phyloP scores from a whole-genome alignment of 208 protist genomes.

The Leishmania aethiopica region DNA sequence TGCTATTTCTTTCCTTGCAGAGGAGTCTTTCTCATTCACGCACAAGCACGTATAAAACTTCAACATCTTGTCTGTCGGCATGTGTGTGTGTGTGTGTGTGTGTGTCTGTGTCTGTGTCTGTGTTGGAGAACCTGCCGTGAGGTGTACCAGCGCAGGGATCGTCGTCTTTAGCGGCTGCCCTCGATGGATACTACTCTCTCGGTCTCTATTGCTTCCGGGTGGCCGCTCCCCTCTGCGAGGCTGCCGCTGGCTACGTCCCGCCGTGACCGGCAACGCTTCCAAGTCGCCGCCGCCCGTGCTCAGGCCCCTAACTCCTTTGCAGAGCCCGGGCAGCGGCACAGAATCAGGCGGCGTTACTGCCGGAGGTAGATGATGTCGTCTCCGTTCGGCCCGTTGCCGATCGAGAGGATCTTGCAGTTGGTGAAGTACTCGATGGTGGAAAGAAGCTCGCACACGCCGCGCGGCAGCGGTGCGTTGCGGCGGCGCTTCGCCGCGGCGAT shows the following conservation, averaged over 20 bases:
- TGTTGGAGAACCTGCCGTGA: not conserved
- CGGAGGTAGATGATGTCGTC: conserved; percentile 90
- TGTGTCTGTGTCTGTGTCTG: not conserved
- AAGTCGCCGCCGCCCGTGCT: not conserved
- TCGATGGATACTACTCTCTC: too few species aligned
- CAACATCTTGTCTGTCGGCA: not conserved
- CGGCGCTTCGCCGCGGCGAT: conserved; percentile 69
- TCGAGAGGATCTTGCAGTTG: conserved; percentile 82
- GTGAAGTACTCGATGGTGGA: conserved; percentile 89
- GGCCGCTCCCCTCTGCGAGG: too few species aligned
- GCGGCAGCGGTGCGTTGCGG: conserved; percentile 67
- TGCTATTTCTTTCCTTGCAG: not conserved
- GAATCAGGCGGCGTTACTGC: conserved; percentile 33
- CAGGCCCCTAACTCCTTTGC: not conserved
- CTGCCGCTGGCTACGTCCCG: too few species aligned
- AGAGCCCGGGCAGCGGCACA: not conserved
- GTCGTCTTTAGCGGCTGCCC: too few species aligned
- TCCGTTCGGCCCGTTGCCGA: conserved; percentile 89
- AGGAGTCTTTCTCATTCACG: not conserved
- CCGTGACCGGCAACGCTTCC: not conserved
- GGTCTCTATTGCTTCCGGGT: not conserved
- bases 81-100: not conserved
- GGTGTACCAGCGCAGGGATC: not conserved
- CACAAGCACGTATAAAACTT: not conserved
- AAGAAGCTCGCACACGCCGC: conserved; percentile 77